These are phyloP conservation scores for Beauveria australis DNA, from an alignment of 2,329 filamentous ascomycete genomes.

Conservation along the genomic window DNA sequence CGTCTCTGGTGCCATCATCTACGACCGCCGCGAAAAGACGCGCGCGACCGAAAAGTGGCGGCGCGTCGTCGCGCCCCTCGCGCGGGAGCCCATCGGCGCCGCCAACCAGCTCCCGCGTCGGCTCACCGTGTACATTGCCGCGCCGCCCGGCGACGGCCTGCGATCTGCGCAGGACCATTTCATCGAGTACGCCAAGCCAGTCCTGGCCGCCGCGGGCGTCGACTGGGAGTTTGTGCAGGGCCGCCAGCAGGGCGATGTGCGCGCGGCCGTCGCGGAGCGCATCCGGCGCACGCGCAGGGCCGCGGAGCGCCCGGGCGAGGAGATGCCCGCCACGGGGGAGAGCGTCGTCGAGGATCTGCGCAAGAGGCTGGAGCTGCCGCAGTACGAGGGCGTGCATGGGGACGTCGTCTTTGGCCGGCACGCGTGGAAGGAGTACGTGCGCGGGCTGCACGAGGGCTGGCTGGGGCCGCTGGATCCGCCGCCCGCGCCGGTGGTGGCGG, in stretches of 20 bases:
- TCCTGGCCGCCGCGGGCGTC: conserved; percentile 79
- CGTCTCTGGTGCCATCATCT: conserved; percentile 73
- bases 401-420: conserved; percentile 86
- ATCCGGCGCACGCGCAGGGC: conserved; percentile 64
- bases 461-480: conserved; percentile 71
- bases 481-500: conserved; percentile 17
- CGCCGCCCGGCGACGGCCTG: conserved; percentile 79
- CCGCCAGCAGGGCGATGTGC: conserved; percentile 82
- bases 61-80: conserved; percentile 74
- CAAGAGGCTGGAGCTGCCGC: conserved; percentile 55
- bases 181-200: conserved; percentile 88
- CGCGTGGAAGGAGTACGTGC: conserved; percentile 95
- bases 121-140: conserved; percentile 76
- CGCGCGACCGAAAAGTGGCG: conserved; percentile 81
- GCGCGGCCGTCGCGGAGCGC: conserved; percentile 77
- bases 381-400: conserved; percentile 67
- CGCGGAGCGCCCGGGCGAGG: conserved; percentile 42
- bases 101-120: conserved; percentile 69
- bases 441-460: conserved; percentile 94
- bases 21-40: conserved; percentile 88
- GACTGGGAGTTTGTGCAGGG: conserved; percentile 97
- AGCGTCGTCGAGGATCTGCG: conserved; percentile 56
- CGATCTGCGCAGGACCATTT: conserved; percentile 88
- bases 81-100: conserved; percentile 61
- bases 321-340: conserved; percentile 39